Base-by-base conservation (phyloP, 2,329 filamentous ascomycete genomes). In the Onygenales sp. region DNA sequence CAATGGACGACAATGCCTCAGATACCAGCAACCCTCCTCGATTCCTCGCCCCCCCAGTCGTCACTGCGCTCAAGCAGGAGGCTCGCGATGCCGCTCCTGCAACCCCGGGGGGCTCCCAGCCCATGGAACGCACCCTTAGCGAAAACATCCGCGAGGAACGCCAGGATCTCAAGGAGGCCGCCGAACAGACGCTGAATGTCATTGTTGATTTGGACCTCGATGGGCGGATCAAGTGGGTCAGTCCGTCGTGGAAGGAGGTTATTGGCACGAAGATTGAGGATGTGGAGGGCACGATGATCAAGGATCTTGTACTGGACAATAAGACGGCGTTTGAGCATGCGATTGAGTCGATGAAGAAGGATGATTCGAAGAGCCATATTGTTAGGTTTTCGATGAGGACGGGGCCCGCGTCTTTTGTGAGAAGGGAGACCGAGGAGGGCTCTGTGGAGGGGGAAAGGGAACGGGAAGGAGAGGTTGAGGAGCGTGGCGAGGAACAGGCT, bases 151-250 rank as follows among this genome's bases (percentile, higher is more conserved):
- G 88, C 62, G 89, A 94, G 65, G 90, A 97, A 74, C 83, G 91
- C 57, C 87, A 95, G 67, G 92, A 97, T 67, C 80, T 98, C 61
- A 90, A 91, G 65, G 88, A 95, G 74, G 93, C 92, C 42, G 93
- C 92, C 49, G 92, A 97, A 72, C 89, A 96, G 74, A 96, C 91
- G 21, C 79, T 95, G 67, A 98, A 97, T 70, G 88, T 95, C 58
- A 95, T 98, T 67, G 80, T 98, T 66, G 92, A 98, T 73, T 78
- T 98, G 59, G 89, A 90, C 64, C 80, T 97, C 53, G 87, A 96
- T 65, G 89, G 89, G 59, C 86, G 83, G 56, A 86, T 98, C 63
- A 87, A 90, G 71, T 98, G 93, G 88, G 91, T 95, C 62, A 97
- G 92, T 68, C 88, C 91, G 10, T 96, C 92, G 13, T 98, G 93